Evolutionary conservation across 257 asterid species (phyloP), one percentile per base, ranked within the genome.

Genomic region (Osmanthus fragrans): DNA sequence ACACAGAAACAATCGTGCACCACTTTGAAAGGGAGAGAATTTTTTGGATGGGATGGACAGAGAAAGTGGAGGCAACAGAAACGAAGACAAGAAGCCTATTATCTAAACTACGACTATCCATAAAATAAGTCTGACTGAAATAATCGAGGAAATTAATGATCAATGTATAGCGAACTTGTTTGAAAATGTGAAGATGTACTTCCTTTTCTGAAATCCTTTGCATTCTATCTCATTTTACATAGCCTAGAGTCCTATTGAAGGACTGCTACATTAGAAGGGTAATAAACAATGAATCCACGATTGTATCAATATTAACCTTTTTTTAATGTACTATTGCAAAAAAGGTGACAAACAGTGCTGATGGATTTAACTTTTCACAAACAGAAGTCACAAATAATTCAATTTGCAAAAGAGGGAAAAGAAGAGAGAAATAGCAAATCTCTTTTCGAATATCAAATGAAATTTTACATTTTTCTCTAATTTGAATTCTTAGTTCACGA

Each of bases 401-500:
- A n/a, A 27, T 21, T 9, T 25, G 36, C 34, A 25, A 27, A 63
- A 63, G 36, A 27, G 10, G n/a, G 36, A 2, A 10, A 27, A 63
- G 69, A 63, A 63, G 69, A 63, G 69, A 63, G 34, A 65, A 74
- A 60, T 71, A n/a, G 77, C 76, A 25, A 19, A 95, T 98, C 99
- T 93, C 94, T 64, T 88, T 88, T 71, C 89, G 96, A 80, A 95
- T 94, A 80, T 87, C 81, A 63, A 91, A 23, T 45, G 99, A 91
- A 75, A 90, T 73, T 40, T 91, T 85, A 73, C 90, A 81, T 81
- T 93, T 95, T 86, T 91, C 97, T 78, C 86, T 83, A 70, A 93
- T 91, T 82, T 90, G 98, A 79, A 87, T 82, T 82, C 96, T 88
- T 77, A 95, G 86, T 36, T 92, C 99, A 68, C 90, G 91, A 73